Evolutionary conservation across 1,139 yeast genomes (phyloP), one percentile per base, ranked within the genome.

Genomic region (Candida tropicalis): DNA sequence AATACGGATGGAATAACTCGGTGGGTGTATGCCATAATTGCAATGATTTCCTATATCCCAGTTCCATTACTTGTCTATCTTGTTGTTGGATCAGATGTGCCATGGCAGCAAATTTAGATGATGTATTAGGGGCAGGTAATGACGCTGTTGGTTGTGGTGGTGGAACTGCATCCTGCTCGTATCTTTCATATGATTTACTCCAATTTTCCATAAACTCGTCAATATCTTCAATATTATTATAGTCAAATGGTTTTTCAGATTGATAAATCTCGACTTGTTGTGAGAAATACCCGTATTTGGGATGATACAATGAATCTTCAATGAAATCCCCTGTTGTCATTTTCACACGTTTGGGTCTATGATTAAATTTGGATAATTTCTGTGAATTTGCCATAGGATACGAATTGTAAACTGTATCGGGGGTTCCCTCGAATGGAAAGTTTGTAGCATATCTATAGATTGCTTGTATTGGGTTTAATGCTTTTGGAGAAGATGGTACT

Each of bases 1-100:
- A 88, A 55, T 73, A 82, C 0, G 97, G 96, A 52, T 78, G 83
- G 63, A 88, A 88, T 39, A 89, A 68, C 60, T 88, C 96, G 0
- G 95, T 86, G 0, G 96, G 96, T 0, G 96, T 88, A 57, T 88
- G 96, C 96, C 96, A 88, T 38, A 87, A 66, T 60, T 88, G 96
- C 17, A 84, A 63, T 13, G 81, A 70, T 44, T 67, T 68, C 10
- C 61, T 52, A 25, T 34, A 26, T 53, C 48, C 23, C 40, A 54
- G 33, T 11, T 43, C 32, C 9, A 51, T 51, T 7, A 45, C 39
- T 17, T 49, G 40, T 3, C 50, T 46, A 13, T 47, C 50, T 39
- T 54, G 58, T 50, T 69, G 73, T 16, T 61, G 54, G 12, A 41
- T 38, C 18, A 38, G 34, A 22, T 66, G 62, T 8, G 78, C 76